Percentiles rank a stretch among this genome's conserved stretches.
phyloP scores from a whole-genome alignment of 768 basidiomycete species.

The Artomyces pyxidatus region DNA sequence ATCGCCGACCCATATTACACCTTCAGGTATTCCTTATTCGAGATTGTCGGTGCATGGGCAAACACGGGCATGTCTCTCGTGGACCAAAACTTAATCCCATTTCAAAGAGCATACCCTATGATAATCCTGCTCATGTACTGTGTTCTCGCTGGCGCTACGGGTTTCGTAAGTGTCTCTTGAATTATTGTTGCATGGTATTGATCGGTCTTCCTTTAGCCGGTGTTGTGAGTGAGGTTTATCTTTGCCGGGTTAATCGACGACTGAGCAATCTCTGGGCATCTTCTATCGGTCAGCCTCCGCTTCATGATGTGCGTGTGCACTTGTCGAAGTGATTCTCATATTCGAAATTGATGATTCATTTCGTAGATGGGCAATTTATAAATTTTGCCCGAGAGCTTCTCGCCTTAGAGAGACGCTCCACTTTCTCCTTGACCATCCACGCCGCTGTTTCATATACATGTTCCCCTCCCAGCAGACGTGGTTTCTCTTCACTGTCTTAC shows the following conservation, averaged over 20 bases:
- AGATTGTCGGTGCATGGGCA: slow-evolving; percentile 41
- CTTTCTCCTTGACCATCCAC: slow-evolving; percentile 90
- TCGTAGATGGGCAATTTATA: slow-evolving; percentile 67
- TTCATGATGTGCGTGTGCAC: slow-evolving; percentile 29
- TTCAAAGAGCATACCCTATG: slow-evolving; percentile 39
- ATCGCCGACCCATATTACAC: not conserved
- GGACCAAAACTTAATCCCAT: slow-evolving; percentile 46
- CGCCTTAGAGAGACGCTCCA: slow-evolving; percentile 68
- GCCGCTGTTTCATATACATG: slow-evolving; percentile 83
- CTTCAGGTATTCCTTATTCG: slow-evolving; percentile 38
- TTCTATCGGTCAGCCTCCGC: slow-evolving; percentile 25
- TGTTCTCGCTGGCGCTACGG: slow-evolving; percentile 49
- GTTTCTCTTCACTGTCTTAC: slow-evolving; percentile 69
- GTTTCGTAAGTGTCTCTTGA: slow-evolving; percentile 32
- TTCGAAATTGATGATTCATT: not conserved
- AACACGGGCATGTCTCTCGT: slow-evolving; percentile 43
- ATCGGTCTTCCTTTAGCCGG: slow-evolving; percentile 18
- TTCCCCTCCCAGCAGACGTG: slow-evolving; percentile 92
- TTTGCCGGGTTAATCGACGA: not conserved
- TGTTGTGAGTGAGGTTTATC: slow-evolving; percentile 24
- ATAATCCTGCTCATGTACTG: slow-evolving; percentile 33
- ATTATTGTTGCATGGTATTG: not conserved
- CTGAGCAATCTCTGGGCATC: not conserved
- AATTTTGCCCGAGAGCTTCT: slow-evolving; percentile 48
- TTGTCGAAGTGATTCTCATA: not conserved